Conservation (phyloP, 2,329 filamentous ascomycete genomes). For the Zalaria sp. region DNA sequence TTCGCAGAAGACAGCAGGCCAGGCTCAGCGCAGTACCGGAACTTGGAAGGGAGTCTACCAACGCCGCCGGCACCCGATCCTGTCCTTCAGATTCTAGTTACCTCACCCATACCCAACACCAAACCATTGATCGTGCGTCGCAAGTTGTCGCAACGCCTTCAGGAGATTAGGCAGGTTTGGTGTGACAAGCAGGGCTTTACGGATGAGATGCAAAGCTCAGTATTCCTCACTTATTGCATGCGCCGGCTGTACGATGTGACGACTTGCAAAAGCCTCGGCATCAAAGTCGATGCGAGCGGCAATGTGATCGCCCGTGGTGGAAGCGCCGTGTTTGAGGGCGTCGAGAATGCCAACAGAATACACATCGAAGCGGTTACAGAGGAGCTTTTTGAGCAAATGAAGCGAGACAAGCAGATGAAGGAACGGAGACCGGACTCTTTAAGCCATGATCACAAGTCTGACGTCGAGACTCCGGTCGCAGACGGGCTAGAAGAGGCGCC, state of each 20-base stretch:
- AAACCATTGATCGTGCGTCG: conserved; percentile 49
- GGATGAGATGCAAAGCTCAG: conserved; percentile 32
- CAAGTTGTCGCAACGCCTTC: conserved; percentile 52
- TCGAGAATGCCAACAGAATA: conserved; percentile 42
- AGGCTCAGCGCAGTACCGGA: conserved; percentile 1
- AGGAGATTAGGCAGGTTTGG: conserved; percentile 57
- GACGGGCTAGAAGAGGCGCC: conserved; percentile 7
- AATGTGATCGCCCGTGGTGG: conserved; percentile 21
- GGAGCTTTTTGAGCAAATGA: conserved; percentile 41
- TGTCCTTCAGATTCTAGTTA: conserved; percentile 51
- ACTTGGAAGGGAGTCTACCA: neutral
- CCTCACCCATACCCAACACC: conserved; percentile 49
- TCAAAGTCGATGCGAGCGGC: conserved; percentile 33
- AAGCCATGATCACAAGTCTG: neutral
- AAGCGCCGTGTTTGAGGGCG: conserved; percentile 36
- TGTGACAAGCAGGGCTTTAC: conserved; percentile 45
- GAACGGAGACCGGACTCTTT: conserved; percentile 1
- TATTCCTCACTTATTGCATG: conserved; percentile 71
- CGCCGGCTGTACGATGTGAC: conserved; percentile 62
- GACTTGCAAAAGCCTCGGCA: conserved; percentile 54
- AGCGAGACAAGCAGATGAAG: conserved; percentile 28
- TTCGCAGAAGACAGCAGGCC: neutral
- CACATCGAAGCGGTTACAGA: conserved; percentile 66
- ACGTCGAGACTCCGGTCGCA: conserved; percentile 6
- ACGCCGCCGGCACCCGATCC: conserved; percentile 24